phyloP scores from a whole-genome alignment of 192 early-diverging fungal species.

The Mortierella alpina region DNA sequence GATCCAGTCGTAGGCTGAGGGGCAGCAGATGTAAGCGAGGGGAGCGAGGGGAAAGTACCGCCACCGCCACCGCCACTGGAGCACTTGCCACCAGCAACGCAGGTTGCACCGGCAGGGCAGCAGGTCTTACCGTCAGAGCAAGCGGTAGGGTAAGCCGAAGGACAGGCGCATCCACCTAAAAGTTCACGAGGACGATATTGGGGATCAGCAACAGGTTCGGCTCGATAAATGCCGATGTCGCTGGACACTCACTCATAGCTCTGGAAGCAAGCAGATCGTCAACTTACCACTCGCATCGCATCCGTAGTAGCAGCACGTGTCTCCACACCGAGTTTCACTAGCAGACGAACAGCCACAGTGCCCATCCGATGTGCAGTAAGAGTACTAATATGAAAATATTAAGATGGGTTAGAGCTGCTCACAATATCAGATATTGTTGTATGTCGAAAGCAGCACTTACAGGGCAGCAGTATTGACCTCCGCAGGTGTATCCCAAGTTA shows the following conservation, averaged over 20 bases:
- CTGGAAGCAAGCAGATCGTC: too few species aligned
- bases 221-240: too few species aligned
- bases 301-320: constrained; percentile 10
- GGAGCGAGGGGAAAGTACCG: neutral
- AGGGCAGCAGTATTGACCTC: constrained; percentile 16
- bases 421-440: neutral
- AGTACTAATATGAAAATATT: neutral
- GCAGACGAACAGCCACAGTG: constrained; percentile 9
- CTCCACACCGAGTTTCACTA: constrained; percentile 6
- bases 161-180: neutral
- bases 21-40: neutral
- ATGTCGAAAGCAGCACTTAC: constrained; percentile 5
- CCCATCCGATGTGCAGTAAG: constrained; percentile 1
- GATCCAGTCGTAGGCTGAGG: neutral
- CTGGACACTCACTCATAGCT: too few species aligned
- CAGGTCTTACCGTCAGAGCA: neutral
- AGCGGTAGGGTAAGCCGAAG: neutral
- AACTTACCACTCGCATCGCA: constrained; percentile 10
- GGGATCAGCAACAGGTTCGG: neutral
- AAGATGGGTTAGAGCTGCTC: neutral
- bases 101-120: neutral
- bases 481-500: constrained; percentile 12
- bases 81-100: neutral
- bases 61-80: neutral
- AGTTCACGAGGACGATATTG: too few species aligned